Percentiles rank a stretch among this genome's conserved stretches.
Conservation (phyloP, 2,329 filamentous ascomycete genomes). For the Penicillium sp. region DNA sequence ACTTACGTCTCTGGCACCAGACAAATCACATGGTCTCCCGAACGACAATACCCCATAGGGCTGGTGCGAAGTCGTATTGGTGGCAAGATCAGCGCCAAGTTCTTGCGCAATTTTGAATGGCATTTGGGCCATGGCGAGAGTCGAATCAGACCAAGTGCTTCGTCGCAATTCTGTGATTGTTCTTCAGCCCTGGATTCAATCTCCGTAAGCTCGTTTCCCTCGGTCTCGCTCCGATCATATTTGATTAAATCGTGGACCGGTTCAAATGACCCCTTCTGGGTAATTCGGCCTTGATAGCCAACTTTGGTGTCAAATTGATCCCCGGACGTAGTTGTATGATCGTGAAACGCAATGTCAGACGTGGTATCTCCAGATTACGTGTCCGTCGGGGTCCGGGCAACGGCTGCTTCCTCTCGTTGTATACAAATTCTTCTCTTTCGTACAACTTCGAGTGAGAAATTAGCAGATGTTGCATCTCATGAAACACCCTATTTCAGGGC, state of each 20-base stretch:
- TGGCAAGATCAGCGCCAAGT: constrained; percentile 5
- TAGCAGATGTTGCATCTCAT: not conserved
- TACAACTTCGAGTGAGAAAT: not conserved
- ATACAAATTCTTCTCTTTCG: not conserved
- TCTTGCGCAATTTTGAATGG: constrained; percentile 4
- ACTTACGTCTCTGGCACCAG: not conserved
- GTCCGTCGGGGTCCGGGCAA: not conserved
- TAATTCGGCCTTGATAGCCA: not conserved
- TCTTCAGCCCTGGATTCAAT: not conserved
- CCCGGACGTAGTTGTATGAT: not conserved
- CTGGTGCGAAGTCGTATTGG: not conserved
- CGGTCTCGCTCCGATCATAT: constrained; percentile 5
- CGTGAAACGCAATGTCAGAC: not conserved
- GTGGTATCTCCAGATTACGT: not conserved
- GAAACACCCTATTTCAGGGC: not conserved
- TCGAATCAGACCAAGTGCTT: constrained; percentile 1
- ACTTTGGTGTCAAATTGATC: not conserved
- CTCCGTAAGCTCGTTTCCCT: not conserved
- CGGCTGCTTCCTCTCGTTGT: not conserved
- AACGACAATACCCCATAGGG: not conserved
- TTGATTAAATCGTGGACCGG: not conserved
- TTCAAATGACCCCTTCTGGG: not conserved
- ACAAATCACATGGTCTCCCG: not conserved
- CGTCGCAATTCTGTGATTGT: not conserved
- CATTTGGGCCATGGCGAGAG: constrained; percentile 1